These are phyloP conservation scores for Euphrasia arctica DNA, from an alignment of 305 asterid species.

Conservation along the genomic window DNA sequence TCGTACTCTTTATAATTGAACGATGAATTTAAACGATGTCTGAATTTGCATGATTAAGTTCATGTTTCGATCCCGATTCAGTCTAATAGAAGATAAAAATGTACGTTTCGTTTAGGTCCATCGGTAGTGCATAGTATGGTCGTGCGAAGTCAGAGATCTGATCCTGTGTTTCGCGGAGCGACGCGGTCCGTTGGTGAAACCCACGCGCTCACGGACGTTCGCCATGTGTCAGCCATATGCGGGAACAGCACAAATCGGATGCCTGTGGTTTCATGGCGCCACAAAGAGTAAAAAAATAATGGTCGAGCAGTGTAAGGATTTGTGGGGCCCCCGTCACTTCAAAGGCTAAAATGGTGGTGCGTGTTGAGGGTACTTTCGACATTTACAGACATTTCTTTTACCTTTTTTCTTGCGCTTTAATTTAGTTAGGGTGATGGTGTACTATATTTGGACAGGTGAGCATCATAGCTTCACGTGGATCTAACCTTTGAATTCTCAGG, in stretches of 20 bases:
- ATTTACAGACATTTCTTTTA: slow-evolving; percentile 16
- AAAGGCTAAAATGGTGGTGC: background rate
- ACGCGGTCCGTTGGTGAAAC: slow-evolving; percentile 17
- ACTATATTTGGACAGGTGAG: background rate
- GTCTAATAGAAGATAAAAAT: background rate
- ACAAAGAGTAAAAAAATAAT: background rate
- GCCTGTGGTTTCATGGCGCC: slow-evolving; percentile 3
- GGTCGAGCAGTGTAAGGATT: slow-evolving; percentile 5
- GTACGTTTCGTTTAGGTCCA: slow-evolving; percentile 11
- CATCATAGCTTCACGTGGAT: slow-evolving; percentile 25
- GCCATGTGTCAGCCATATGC: background rate
- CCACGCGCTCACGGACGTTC: slow-evolving; percentile 1
- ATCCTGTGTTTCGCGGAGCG: background rate
- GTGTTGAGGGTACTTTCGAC: slow-evolving; percentile 16
- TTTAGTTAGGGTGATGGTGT: background rate
- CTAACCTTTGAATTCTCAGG: background rate
- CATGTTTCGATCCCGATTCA: background rate
- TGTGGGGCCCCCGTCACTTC: slow-evolving; percentile 10
- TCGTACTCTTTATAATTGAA: too few species aligned
- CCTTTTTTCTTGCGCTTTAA: background rate
- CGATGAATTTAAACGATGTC: too few species aligned
- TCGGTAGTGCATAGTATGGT: slow-evolving; percentile 4
- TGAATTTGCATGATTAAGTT: background rate
- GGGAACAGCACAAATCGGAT: slow-evolving; percentile 11
- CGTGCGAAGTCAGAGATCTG: slow-evolving; percentile 15